phyloP scores from a whole-genome alignment of 176 grass and related monocot genomes.

The Avena insularis region DNA sequence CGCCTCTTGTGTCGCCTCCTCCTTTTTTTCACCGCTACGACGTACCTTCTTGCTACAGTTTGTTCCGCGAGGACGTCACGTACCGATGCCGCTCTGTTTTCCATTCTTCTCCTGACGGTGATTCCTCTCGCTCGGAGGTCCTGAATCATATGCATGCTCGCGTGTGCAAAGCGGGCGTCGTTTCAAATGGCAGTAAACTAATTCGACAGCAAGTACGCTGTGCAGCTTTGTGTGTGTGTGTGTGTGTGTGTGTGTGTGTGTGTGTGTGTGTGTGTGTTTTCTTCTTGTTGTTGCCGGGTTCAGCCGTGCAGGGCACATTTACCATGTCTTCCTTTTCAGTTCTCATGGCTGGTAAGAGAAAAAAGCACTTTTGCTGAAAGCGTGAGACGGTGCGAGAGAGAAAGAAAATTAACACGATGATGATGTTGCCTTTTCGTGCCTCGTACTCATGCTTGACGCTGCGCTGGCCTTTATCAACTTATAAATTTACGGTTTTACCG shows the following conservation, averaged over 20 bases:
- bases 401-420: background rate
- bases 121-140: background rate
- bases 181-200: background rate
- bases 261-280: background rate
- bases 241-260: too few relatives aligned
- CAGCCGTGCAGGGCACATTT: background rate
- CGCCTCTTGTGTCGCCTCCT: slow-evolving; percentile 41
- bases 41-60: background rate
- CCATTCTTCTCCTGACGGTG: background rate
- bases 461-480: background rate
- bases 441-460: background rate
- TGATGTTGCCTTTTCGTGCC: background rate
- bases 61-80: background rate
- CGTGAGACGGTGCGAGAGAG: background rate
- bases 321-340: slow-evolving; percentile 1
- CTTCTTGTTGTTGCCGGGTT: background rate
- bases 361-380: slow-evolving; percentile 30
- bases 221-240: background rate
- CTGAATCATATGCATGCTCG: background rate
- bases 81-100: background rate
- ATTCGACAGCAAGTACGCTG: background rate
- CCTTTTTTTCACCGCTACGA: too few relatives aligned
- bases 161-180: slow-evolving; percentile 1
- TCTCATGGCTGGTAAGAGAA: slow-evolving; percentile 20
- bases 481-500: too few relatives aligned